Conservation (phyloP, 2,329 filamentous ascomycete genomes). For the Alternaria consortialis region DNA sequence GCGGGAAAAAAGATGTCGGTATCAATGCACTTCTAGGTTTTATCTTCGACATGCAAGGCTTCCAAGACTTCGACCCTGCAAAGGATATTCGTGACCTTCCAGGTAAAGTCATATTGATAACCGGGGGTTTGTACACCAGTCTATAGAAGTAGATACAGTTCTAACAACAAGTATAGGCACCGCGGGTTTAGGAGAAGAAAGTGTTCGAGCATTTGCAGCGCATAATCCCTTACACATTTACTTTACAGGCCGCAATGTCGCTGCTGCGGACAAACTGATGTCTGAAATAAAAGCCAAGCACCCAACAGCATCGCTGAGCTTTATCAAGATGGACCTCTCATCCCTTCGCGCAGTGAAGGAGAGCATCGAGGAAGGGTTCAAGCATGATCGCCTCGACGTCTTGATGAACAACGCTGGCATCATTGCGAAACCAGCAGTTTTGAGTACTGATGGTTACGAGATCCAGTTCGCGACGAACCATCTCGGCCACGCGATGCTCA, state of each 20-base stretch:
- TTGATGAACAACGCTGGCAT: slow-evolving; percentile 60
- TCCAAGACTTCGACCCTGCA: slow-evolving; percentile 22
- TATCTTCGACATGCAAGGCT: slow-evolving; percentile 9
- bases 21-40: neutral
- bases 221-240: slow-evolving; percentile 58
- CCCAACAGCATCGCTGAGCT: slow-evolving; percentile 37
- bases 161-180: slow-evolving; percentile 49
- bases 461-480: slow-evolving; percentile 62
- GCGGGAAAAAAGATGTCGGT: neutral
- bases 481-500: slow-evolving; percentile 60
- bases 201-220: slow-evolving; percentile 53
- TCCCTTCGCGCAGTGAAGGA: slow-evolving; percentile 2
- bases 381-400: slow-evolving; percentile 54
- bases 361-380: neutral
- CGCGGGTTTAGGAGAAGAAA: slow-evolving; percentile 57
- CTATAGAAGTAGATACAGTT: slow-evolving; percentile 35
- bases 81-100: slow-evolving; percentile 30
- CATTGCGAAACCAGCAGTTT: slow-evolving; percentile 46
- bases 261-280: slow-evolving; percentile 53
- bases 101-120: slow-evolving; percentile 36
- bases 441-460: slow-evolving; percentile 60
- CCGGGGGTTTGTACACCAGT: slow-evolving; percentile 25
- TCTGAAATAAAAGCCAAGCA: slow-evolving; percentile 54
- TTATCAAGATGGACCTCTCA: slow-evolving; percentile 11
- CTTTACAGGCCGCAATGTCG: slow-evolving; percentile 55